Evolutionary conservation across 352 stramenopile genomes (phyloP), one percentile per base, ranked within the genome.

Genomic region (Phytophthora kernoviae): DNA sequence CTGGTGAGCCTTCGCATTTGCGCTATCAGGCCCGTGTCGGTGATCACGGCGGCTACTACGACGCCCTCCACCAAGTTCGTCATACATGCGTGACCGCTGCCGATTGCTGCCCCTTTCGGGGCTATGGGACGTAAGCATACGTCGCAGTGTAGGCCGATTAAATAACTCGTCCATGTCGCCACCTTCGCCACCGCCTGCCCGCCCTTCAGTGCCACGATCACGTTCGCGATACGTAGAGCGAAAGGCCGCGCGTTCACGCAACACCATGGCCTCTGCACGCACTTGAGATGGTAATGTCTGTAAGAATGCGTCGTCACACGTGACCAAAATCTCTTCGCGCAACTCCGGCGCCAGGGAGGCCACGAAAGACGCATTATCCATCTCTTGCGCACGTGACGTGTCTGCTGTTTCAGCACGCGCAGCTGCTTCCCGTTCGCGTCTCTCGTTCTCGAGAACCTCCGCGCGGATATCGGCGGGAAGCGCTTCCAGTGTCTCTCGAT

Each of bases 331-430:
- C 62, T 99, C 97, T 68, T 98, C 81, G 27, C 97, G 86, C 20
- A 99, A 70, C 46, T 99, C 96, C 15, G 96, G 95, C 5, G 93
- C 84, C 7, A 99, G 60, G 2, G 97, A 99, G 5, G 96, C 96
- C 8, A 99, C 81, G 75, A 99, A 99, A 9, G 93, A 98, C 26
- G 96, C 96, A 75, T 98, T 99, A 70, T 99, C 97, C 96, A 99
- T 99, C 46, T 99, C 96, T 76, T 99, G 88, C 18, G 96, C 97
- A 41, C 96, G 93, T 14, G 94, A 97, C 5, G 96, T 96, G 73
- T 99, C 97, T 12, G 86, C 79, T 26, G 68, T 74, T 14, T 88
- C 78, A 12, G 84, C 75, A 27, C 84, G 77, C 39, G 85, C 76
- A 52, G 80, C 67, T 56, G 83, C 71, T 71, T 95, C 83, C 18